Conservation (phyloP, 1,284 basidiomycete genomes). For the Rhodotorula sp. region DNA sequence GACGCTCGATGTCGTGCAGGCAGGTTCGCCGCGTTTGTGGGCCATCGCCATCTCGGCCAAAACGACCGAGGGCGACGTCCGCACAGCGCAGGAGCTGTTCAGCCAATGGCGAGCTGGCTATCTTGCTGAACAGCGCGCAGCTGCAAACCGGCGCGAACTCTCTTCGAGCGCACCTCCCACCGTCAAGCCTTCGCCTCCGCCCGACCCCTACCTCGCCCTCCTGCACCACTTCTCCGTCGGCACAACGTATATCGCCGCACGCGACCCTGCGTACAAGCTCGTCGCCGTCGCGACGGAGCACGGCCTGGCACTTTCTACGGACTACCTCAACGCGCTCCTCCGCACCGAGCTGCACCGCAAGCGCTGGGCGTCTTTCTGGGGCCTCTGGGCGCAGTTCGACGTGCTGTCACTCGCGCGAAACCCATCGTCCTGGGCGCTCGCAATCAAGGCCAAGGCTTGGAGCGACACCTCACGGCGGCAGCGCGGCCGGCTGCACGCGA, state of each 20-base stretch:
- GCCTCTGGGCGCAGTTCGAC: slow-evolving; percentile 24
- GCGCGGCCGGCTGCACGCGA: background rate
- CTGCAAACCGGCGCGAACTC: background rate
- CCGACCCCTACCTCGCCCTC: slow-evolving; percentile 36
- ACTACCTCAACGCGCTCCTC: slow-evolving; percentile 29
- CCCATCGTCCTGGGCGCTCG: slow-evolving; percentile 19
- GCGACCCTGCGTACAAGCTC: slow-evolving; percentile 32
- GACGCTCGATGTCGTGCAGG: background rate
- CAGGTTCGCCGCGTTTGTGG: slow-evolving; percentile 25
- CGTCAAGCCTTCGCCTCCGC: background rate
- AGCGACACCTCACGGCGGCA: background rate
- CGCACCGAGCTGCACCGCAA: slow-evolving; percentile 28
- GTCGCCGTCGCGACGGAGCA: slow-evolving; percentile 16
- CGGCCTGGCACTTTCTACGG: slow-evolving; percentile 9
- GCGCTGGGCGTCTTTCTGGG: slow-evolving; percentile 38
- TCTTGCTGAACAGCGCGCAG: background rate
- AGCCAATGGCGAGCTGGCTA: slow-evolving; percentile 15
- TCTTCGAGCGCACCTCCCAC: background rate
- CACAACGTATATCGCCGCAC: background rate
- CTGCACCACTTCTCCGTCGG: slow-evolving; percentile 15
- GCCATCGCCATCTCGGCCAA: slow-evolving; percentile 13
- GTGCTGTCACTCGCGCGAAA: background rate
- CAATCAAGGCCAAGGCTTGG: slow-evolving; percentile 12
- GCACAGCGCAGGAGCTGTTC: slow-evolving; percentile 16
- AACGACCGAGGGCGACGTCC: slow-evolving; percentile 9